Percentiles rank a stretch among this genome's conserved stretches.
phyloP scores from a whole-genome alignment of 441 rosid genomes.

The Pelargonium fulgidum region DNA sequence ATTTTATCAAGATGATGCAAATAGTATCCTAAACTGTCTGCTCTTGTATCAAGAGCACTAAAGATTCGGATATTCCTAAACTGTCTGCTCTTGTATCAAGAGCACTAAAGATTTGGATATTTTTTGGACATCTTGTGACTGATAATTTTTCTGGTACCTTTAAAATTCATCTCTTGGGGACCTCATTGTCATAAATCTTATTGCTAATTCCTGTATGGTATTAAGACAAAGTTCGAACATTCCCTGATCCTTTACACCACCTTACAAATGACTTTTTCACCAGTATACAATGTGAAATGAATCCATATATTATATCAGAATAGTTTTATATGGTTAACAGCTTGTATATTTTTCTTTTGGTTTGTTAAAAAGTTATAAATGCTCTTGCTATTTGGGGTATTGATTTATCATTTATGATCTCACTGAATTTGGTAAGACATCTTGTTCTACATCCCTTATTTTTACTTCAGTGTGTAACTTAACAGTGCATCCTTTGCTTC shows the following conservation, averaged over 20 bases:
- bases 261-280: not conserved
- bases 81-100: too few relatives aligned
- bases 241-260: not conserved
- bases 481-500: constrained; percentile 12
- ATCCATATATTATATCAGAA: not conserved
- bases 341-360: not conserved
- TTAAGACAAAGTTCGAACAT: not conserved
- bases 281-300: not conserved
- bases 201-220: not conserved
- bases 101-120: too few relatives aligned
- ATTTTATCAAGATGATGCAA: too few relatives aligned
- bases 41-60: too few relatives aligned
- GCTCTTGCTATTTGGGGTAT: not conserved
- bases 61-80: too few relatives aligned
- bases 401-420: not conserved
- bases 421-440: not conserved
- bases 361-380: not conserved
- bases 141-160: not conserved
- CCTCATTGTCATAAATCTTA: too few relatives aligned
- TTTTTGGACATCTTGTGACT: not conserved
- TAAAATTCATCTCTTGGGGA: too few relatives aligned
- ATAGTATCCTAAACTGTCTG: too few relatives aligned
- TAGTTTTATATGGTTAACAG: too few relatives aligned
- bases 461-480: not conserved
- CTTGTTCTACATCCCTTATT: not conserved